Evolutionary conservation across 164 flowering plant species (phyloP).

Genomic region (Aristolochia contorta): DNA sequence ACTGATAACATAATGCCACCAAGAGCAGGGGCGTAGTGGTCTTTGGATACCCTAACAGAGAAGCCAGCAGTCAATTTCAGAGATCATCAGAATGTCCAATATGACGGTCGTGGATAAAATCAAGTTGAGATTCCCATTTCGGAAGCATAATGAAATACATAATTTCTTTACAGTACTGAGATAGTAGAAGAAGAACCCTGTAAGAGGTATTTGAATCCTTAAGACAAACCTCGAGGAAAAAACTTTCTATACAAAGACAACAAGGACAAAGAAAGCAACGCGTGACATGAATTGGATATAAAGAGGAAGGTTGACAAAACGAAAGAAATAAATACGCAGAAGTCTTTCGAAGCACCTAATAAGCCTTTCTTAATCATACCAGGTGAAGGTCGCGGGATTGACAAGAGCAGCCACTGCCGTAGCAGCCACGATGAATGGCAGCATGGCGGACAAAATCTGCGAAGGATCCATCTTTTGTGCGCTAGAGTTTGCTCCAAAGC

Average conservation of each 20-base stretch:
- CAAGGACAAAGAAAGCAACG: not conserved
- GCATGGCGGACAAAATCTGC: constrained; percentile 62
- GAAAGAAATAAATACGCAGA: not conserved
- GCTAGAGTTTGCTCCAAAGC: constrained; percentile 31
- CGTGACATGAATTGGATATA: not conserved
- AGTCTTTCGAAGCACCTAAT: not conserved
- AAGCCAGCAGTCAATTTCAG: not conserved
- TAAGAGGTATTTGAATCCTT: too few species aligned
- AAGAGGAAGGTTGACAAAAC: not conserved
- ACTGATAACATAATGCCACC: constrained; percentile 98
- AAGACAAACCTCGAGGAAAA: too few species aligned
- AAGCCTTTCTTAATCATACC: constrained; percentile 25
- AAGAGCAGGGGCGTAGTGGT: constrained; percentile 94
- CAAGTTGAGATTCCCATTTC: not conserved
- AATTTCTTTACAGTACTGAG: too few species aligned
- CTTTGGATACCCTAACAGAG: constrained; percentile 74
- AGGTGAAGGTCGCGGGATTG: constrained; percentile 71
- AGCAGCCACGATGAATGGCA: constrained; percentile 79
- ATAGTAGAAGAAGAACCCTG: too few species aligned
- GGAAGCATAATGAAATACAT: not conserved
- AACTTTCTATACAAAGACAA: not conserved
- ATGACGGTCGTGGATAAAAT: not conserved
- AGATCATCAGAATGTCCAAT: not conserved
- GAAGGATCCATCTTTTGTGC: constrained; percentile 39
- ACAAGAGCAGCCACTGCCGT: constrained; percentile 75